Evolutionary conservation across 1,284 basidiomycete genomes (phyloP), one percentile per base, ranked within the genome.

Genomic region (Coriolopsis trogii): DNA sequence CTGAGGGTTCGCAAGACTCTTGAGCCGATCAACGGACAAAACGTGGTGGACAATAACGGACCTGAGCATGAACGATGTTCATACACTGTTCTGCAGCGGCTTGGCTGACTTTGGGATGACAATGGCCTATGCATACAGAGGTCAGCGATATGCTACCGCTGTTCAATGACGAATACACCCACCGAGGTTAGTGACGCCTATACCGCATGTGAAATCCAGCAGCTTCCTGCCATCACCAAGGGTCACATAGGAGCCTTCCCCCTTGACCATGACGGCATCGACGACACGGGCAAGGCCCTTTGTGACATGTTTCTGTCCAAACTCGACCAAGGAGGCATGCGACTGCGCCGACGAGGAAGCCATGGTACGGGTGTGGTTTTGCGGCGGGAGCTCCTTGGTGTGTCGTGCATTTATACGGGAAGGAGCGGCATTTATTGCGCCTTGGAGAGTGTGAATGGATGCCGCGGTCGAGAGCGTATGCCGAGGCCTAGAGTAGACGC

Each of bases 201-300:
- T 95, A 21, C 93, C 93, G 63, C 81, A 83, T 4, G 90, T 94
- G 63, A 95, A 95, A 70, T 95, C 93, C 43, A 95, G 78, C 65
- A 90, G 65, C 61, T 74, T 77, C 50, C 81, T 78, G 5, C 91
- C 93, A 59, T 92, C 86, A 37, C 84, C 76, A 53, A 87, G 81
- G 29, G 74, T 75, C 50, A 93, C 83, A 64, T 87, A 90, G 2
- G 89, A 85, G 10, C 93, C 93, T 62, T 85, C 76, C 33, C 88
- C 93, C 62, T 85, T 88, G 48, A 78, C 75, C 72, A 95, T 86
- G 49, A 95, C 78, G 8, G 84, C 86, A 53, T 92, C 80, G 0
- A 84, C 82, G 41, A 86, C 71, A 37, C 88, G 76, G 4, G 75
- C 81, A 8, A 93, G 68, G 6, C 91, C 91, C 39, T 80, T 79